phyloP scores from a whole-genome alignment of 805 yeast genomes.

The Yamadazyma phyllophila region DNA sequence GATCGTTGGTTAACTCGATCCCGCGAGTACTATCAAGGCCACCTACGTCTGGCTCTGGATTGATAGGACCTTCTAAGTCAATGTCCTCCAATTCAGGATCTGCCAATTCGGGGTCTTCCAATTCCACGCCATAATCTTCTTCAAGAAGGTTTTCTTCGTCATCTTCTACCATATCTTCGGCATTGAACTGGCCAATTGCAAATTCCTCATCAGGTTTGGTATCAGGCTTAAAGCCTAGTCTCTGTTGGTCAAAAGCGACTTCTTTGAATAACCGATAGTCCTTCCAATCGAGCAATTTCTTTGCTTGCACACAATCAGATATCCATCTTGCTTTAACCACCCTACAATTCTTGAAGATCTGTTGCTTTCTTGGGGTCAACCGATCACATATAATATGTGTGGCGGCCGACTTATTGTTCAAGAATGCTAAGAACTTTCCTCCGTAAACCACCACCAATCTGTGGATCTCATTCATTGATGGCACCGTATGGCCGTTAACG shows the following conservation, averaged over 20 bases:
- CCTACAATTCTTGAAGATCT: constrained; percentile 62
- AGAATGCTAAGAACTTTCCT: constrained; percentile 68
- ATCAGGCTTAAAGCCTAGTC: constrained; percentile 22
- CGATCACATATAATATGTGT: constrained; percentile 84
- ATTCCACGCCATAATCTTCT: not conserved
- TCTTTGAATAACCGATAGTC: constrained; percentile 52
- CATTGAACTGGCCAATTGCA: constrained; percentile 5
- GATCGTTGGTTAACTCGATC: not conserved
- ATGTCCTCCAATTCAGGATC: not conserved
- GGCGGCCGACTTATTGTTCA: constrained; percentile 67
- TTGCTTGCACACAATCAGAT: constrained; percentile 53
- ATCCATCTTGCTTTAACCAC: constrained; percentile 88
- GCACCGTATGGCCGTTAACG: constrained; percentile 88
- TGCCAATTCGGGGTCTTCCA: not conserved
- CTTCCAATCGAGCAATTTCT: constrained; percentile 64
- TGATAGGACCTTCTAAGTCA: not conserved
- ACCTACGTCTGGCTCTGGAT: no score
- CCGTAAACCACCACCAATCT: constrained; percentile 73
- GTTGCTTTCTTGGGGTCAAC: constrained; percentile 71
- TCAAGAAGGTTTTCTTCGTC: constrained; percentile 5
- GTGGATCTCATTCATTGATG: constrained; percentile 73
- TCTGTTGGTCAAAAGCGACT: constrained; percentile 53
- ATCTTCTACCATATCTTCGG: constrained; percentile 6
- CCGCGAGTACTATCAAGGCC: not conserved
- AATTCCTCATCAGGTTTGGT: not conserved